These are phyloP conservation scores for Thelephora ganbajun DNA, from an alignment of 768 basidiomycete species.

Conservation along the genomic window DNA sequence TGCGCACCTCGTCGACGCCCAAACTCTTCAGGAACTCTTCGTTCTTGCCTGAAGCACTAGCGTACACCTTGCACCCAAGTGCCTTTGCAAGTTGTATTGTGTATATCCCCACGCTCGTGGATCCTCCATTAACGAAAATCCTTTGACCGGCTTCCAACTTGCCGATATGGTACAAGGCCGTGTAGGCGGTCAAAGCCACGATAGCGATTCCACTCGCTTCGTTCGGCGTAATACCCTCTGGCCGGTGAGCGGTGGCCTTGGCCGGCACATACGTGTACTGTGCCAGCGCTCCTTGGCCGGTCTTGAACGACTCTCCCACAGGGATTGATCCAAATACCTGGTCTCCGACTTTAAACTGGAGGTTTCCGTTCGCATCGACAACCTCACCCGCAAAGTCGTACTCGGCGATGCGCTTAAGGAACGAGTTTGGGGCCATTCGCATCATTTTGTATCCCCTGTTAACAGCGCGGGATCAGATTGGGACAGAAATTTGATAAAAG, in stretches of 20 bases:
- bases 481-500: not conserved
- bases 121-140: slow-evolving; percentile 60
- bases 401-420: slow-evolving; percentile 36
- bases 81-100: slow-evolving; percentile 66
- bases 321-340: slow-evolving; percentile 46
- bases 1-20: slow-evolving; percentile 52
- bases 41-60: slow-evolving; percentile 47
- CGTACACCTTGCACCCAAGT: slow-evolving; percentile 40
- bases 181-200: slow-evolving; percentile 45
- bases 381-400: slow-evolving; percentile 52
- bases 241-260: slow-evolving; percentile 26
- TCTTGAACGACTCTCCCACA: slow-evolving; percentile 20
- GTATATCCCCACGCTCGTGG: slow-evolving; percentile 50
- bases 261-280: slow-evolving; percentile 41
- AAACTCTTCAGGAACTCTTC: slow-evolving; percentile 38
- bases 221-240: slow-evolving; percentile 32
- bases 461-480: not conserved
- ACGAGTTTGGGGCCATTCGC: slow-evolving; percentile 29
- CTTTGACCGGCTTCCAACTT: slow-evolving; percentile 43
- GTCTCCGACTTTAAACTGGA: slow-evolving; percentile 40
- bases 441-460: slow-evolving; percentile 48
- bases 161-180: slow-evolving; percentile 32
- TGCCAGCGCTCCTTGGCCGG: slow-evolving; percentile 40
- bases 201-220: slow-evolving; percentile 51
- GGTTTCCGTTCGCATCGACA: slow-evolving; percentile 35